These are phyloP conservation scores for Pulveroboletus frians DNA, from an alignment of 768 basidiomycete genomes.

Conservation along the genomic window DNA sequence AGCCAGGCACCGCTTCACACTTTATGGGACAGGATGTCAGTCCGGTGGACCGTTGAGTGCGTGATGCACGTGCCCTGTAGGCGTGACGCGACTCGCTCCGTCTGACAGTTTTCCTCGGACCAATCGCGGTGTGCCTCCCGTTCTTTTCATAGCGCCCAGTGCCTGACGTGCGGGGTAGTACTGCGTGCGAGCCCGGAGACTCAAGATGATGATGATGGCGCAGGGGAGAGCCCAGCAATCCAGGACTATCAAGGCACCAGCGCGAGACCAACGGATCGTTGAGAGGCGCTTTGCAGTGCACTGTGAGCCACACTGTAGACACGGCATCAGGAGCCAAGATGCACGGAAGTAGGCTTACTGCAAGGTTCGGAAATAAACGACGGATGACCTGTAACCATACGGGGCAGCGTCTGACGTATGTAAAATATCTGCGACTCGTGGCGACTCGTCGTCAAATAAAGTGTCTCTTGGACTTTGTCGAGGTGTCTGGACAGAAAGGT, in stretches of 20 bases:
- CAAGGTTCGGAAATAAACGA: neutral
- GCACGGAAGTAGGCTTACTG: neutral
- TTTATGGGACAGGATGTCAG: neutral
- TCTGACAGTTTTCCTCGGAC: no score
- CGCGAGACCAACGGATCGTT: no score
- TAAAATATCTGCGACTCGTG: no score
- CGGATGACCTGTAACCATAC: neutral
- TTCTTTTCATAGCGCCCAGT: conserved; percentile 3
- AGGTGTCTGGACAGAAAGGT: neutral
- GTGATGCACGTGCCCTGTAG: no score
- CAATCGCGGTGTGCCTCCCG: neutral
- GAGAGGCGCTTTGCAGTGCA: neutral
- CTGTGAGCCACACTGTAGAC: neutral
- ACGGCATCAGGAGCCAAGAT: neutral
- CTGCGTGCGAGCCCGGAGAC: neutral
- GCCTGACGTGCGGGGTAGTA: neutral
- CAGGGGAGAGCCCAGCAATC: neutral
- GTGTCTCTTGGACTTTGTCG: neutral
- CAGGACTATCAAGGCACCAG: no score
- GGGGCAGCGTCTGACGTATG: neutral
- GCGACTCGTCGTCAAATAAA: neutral
- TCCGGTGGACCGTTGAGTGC: neutral
- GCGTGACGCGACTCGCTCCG: neutral
- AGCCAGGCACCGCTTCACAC: neutral
- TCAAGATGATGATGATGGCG: neutral